Conservation (phyloP, 768 basidiomycete genomes). For the Phaeotremella skinneri region DNA sequence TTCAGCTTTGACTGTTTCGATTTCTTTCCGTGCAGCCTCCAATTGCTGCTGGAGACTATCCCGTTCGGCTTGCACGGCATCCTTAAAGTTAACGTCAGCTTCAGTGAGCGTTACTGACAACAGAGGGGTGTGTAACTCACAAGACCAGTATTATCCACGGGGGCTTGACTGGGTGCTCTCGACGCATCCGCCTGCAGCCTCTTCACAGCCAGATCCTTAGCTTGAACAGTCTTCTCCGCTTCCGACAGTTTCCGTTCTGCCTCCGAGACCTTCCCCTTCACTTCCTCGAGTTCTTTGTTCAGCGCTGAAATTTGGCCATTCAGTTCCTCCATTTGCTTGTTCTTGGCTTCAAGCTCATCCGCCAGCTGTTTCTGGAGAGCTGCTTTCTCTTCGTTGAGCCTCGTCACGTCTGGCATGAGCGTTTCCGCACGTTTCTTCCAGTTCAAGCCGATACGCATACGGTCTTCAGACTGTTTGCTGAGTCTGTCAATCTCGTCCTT, state of each 20-base stretch:
- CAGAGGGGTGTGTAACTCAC: conserved; percentile 18
- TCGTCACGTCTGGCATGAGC: conserved; percentile 7
- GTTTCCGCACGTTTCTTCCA: conserved; percentile 29
- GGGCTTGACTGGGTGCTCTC: not conserved
- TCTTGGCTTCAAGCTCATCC: conserved; percentile 29
- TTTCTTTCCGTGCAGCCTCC: conserved; percentile 30
- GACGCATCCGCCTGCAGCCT: conserved; percentile 31
- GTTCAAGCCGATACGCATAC: conserved; percentile 35
- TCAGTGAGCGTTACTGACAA: not conserved
- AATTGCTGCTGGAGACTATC: conserved; percentile 28
- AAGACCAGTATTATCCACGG: conserved; percentile 16
- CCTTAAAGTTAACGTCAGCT: conserved; percentile 23
- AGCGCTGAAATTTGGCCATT: conserved; percentile 14
- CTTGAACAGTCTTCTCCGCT: conserved; percentile 11
- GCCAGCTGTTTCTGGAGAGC: conserved; percentile 1
- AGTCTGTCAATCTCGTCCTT: conserved; percentile 29
- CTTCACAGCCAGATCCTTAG: conserved; percentile 36
- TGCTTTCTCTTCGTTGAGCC: conserved; percentile 3
- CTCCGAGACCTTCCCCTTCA: conserved; percentile 28
- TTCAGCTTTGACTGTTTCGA: conserved; percentile 32
- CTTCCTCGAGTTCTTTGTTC: conserved; percentile 23
- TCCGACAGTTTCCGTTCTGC: conserved; percentile 32
- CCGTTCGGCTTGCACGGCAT: conserved; percentile 19
- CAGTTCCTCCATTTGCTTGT: conserved; percentile 29
- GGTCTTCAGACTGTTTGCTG: conserved; percentile 21